Base-by-base conservation (phyloP, 164 flowering plant genomes). In the Chimonanthus salicifolius region DNA sequence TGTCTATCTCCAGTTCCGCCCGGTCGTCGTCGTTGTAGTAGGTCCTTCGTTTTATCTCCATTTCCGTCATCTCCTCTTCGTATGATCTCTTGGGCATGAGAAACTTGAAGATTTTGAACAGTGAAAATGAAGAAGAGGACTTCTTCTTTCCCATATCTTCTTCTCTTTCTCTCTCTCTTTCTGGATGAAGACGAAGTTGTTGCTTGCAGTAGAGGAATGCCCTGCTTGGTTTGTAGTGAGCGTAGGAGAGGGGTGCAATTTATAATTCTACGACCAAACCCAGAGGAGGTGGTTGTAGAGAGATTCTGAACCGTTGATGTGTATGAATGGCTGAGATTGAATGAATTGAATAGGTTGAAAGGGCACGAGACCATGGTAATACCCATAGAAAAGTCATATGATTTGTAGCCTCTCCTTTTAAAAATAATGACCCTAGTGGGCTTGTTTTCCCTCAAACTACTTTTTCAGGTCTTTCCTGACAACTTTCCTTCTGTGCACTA, bases 391-490 rank as follows among this genome's bases (percentile, higher is more conserved):
- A 45, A 43, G 2, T 4, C 46, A 47, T 21, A 45, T 66, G 68
- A 66, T 66, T 66, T 66, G 47, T 66, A 66, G 68, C 68, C 48
- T 66, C 68, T 66, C 47, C 47, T 44, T 65, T 66, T 33, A 21
- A 65, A 65, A 8, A 9, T 33, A 33, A 33, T 44, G 47, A 44
- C 3, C 68, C 68, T 6, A 45, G 4, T 33, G 47, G 47, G 15
- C 47, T 45, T 65, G 65, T 20, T 21, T n/a, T 20, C 65, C 11
- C 5, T 1, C 33, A 33, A 65, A 11, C 47, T 3, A 45, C 21
- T 8, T 10, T 65, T 65, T 7, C 3, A 0, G 13, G 68, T 44
- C 68, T 66, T 66, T 66, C 68, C 47, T 44, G 16, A 3, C 33
- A 3, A 44, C 68, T 10, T 45, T 45, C 0, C 47, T 18, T 18